Base-by-base conservation (phyloP, 176 grass and related monocot genomes). In the Zoysia pacifica region DNA sequence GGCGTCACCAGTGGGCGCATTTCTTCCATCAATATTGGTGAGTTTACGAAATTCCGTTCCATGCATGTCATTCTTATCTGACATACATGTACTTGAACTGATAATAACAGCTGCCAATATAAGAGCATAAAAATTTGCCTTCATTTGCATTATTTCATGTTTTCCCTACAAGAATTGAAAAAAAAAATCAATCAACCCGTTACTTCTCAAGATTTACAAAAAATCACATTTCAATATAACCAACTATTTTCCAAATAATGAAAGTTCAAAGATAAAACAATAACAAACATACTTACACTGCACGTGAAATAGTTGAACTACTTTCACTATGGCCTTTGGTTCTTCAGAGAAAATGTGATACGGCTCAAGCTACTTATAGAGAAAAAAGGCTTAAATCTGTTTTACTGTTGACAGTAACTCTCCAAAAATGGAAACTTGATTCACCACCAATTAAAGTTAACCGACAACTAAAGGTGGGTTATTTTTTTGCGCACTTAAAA, bases 1-100 rank as follows among this genome's bases (percentile, higher is more conserved):
- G 36, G 16, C 41, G 5, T 72, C 73, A 16, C 85, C 73, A 6
- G 11, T 2, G 48, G 79, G 85, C 56, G 72, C 65, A 65, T 0
- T 41, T 78, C 11, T 87, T 70, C 85, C 85, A 65, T 87, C 66
- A 35, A 59, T 64, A 64, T 37, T 70, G 13, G 16, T 71, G 7
- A 82, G 72, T 64, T 71, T 82, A 11, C 56, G 72, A 47, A 62
- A 44, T 39, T 5, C 78, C 9, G 53, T 76, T 65, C 48, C 54
- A 62, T 53, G 19, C 71, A 65, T 42, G 20, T 65, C 2, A 12
- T 82, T 65, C 6, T 65, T 65, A 36, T 14, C 19, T 55, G 79
- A 12, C 40, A 40, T 55, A 36, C 73, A 82, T 1, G 5, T 9
- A 16, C 20, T 63, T 11, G 72, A 76, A 62, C 16, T 40, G 4